Evolutionary conservation across 805 yeast species (phyloP).

Genomic region (Ogataea trehalophila): DNA sequence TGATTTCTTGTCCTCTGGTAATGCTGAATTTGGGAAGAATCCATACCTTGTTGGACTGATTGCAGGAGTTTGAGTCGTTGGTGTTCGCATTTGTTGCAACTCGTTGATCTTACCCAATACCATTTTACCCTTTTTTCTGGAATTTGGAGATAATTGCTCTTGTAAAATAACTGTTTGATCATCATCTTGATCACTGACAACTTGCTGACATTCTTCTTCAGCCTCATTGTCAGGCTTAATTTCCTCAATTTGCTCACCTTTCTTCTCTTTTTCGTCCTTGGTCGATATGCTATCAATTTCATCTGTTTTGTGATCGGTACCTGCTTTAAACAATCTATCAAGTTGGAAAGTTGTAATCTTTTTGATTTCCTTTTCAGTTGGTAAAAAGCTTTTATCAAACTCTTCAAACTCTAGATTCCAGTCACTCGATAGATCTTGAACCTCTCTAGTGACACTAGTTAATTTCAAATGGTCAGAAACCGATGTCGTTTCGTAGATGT

Average conservation of each 20-base stretch:
- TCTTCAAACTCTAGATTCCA: slow-evolving; percentile 85
- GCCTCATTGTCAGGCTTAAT: slow-evolving; percentile 5
- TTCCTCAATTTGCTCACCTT: slow-evolving; percentile 7
- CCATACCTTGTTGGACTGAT: slow-evolving; percentile 3
- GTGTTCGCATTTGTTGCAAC: slow-evolving; percentile 10
- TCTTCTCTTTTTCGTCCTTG: slow-evolving; percentile 12
- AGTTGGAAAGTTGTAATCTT: slow-evolving; percentile 85
- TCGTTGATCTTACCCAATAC: slow-evolving; percentile 24
- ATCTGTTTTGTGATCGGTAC: slow-evolving; percentile 27
- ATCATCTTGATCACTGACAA: too few relatives aligned
- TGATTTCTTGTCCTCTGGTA: slow-evolving; percentile 8
- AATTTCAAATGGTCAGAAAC: slow-evolving; percentile 66
- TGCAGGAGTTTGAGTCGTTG: slow-evolving; percentile 1
- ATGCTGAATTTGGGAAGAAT: neutral
- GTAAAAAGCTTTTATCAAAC: slow-evolving; percentile 74
- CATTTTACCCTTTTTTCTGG: slow-evolving; percentile 16
- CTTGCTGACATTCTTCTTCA: too few relatives aligned
- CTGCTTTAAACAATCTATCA: slow-evolving; percentile 60
- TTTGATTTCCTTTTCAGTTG: slow-evolving; percentile 90
- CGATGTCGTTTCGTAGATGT: slow-evolving; percentile 47
- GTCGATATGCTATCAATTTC: slow-evolving; percentile 5
- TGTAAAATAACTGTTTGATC: too few relatives aligned
- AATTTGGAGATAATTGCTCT: slow-evolving; percentile 9
- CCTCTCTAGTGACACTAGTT: slow-evolving; percentile 60
- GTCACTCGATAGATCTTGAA: slow-evolving; percentile 76